Evolutionary conservation across 2,329 filamentous ascomycete species (phyloP).

Genomic region (Trichoderma sp.): DNA sequence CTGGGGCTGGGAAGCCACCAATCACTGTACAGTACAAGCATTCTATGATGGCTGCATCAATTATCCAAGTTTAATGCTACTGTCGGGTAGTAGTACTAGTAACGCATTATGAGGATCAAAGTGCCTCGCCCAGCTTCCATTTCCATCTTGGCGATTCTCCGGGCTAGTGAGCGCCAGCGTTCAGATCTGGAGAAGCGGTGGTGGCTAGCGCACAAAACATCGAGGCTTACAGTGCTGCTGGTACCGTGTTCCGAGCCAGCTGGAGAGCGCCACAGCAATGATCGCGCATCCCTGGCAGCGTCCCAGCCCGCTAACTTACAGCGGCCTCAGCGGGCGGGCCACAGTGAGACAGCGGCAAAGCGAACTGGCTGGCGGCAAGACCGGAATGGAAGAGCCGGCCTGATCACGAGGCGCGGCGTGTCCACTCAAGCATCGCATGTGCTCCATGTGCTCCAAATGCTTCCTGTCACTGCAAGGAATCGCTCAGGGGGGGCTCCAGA

Average conservation of each 20-base stretch:
- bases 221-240: conserved; percentile 3
- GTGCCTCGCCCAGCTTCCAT: not conserved
- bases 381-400: conserved; percentile 7
- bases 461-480: conserved; percentile 8
- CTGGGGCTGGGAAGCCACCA: not conserved
- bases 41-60: not conserved
- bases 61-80: not conserved
- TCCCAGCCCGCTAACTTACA: not conserved
- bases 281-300: not conserved
- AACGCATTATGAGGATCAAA: not conserved
- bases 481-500: conserved; percentile 7
- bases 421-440: conserved; percentile 19
- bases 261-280: not conserved
- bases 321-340: not conserved
- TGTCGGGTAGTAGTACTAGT: not conserved
- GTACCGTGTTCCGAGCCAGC: conserved; percentile 1
- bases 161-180: not conserved
- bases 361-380: conserved; percentile 6
- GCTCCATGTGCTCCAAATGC: conserved; percentile 7
- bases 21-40: not conserved
- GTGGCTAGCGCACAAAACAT: not conserved
- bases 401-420: conserved; percentile 18
- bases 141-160: not conserved
- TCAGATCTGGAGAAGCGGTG: not conserved
- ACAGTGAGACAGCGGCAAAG: conserved; percentile 2